These are phyloP conservation scores for Moesziomyces sp. DNA, from an alignment of 1,284 basidiomycete genomes.

Conservation along the genomic window DNA sequence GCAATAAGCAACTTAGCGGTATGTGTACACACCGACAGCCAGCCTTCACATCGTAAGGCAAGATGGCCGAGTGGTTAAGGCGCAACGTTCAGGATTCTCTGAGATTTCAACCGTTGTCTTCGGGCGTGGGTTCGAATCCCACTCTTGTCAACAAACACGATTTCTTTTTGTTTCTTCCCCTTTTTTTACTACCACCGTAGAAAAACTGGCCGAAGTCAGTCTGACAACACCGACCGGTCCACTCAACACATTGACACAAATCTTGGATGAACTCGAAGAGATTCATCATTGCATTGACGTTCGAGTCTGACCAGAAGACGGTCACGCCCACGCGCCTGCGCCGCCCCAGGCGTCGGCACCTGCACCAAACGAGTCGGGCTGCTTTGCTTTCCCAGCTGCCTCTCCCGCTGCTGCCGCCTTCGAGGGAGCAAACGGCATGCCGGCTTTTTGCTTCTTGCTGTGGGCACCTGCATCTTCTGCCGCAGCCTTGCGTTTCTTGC, in stretches of 20 bases:
- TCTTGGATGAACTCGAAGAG: too few species aligned
- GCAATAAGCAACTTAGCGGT: too few species aligned
- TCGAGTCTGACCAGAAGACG: too few species aligned
- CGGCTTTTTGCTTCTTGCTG: conserved; percentile 22
- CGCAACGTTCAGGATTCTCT: conserved; percentile 52
- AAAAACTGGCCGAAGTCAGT: too few species aligned
- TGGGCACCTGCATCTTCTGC: neutral
- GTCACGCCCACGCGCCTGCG: conserved; percentile 23
- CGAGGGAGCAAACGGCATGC: conserved; percentile 15
- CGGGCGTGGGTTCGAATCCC: conserved; percentile 68
- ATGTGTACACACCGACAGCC: too few species aligned
- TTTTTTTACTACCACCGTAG: too few species aligned
- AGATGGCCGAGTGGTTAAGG: conserved; percentile 68
- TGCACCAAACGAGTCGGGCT: conserved; percentile 14
- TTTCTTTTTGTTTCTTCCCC: conserved; percentile 24
- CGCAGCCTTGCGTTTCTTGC: conserved; percentile 10
- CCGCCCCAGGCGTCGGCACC: conserved; percentile 36
- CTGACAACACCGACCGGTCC: too few species aligned
- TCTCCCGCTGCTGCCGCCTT: neutral
- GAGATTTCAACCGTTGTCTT: conserved; percentile 51
- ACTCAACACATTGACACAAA: neutral
- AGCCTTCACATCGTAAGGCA: conserved; percentile 49
- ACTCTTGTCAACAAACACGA: conserved; percentile 62
- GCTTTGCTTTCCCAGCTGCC: neutral
- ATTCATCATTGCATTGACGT: neutral